These are phyloP conservation scores for Tolypocladium sp. DNA, from an alignment of 2,329 filamentous ascomycete species.

Conservation along the genomic window DNA sequence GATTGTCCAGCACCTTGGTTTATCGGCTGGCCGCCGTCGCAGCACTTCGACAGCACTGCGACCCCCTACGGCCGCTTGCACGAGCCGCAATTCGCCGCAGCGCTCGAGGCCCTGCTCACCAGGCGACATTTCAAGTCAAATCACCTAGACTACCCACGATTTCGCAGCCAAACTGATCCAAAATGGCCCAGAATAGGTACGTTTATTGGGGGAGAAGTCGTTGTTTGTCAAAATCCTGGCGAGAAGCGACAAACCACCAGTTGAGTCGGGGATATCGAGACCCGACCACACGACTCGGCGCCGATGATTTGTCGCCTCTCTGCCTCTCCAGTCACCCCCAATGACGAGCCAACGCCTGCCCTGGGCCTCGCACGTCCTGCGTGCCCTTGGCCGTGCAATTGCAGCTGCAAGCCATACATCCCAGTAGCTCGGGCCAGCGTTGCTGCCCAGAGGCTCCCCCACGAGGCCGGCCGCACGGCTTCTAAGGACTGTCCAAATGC, in stretches of 20 bases:
- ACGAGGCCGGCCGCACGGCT: not conserved
- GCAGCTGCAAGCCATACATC: not conserved
- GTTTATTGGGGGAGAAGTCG: not conserved
- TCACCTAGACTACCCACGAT: slow-evolving; percentile 1
- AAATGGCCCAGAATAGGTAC: slow-evolving; percentile 23
- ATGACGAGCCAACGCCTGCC: not conserved
- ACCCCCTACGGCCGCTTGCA: not conserved
- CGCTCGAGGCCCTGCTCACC: not conserved
- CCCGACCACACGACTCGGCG: not conserved
- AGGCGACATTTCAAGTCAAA: not conserved
- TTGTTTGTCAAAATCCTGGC: not conserved
- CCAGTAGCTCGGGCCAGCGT: not conserved
- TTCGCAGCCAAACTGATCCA: slow-evolving; percentile 5
- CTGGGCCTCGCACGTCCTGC: not conserved
- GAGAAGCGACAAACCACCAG: not conserved
- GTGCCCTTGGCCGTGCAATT: not conserved
- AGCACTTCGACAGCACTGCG: not conserved
- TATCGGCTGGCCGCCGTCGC: not conserved
- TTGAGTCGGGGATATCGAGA: not conserved
- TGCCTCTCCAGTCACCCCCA: not conserved
- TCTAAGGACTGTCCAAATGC: not conserved
- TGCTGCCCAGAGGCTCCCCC: not conserved
- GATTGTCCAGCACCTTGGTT: not conserved
- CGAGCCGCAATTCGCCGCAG: not conserved
- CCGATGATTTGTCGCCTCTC: not conserved